These are phyloP conservation scores for Schizochytrium sp. DNA, from an alignment of 108 stramenopile species.

Conservation along the genomic window DNA sequence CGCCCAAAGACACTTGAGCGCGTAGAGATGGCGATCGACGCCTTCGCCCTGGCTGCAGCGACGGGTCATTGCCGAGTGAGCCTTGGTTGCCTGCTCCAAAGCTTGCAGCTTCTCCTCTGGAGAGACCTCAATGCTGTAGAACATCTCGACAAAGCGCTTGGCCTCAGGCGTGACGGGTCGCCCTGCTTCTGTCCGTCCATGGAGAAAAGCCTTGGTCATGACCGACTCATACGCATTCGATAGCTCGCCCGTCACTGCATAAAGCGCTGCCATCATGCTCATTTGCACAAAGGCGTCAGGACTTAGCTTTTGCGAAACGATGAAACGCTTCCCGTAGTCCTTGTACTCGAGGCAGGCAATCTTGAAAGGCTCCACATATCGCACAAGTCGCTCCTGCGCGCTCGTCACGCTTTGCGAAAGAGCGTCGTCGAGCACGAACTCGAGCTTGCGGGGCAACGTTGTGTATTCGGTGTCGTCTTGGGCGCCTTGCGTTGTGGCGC, in stretches of 20 bases:
- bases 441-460: not conserved
- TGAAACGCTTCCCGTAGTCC: not conserved
- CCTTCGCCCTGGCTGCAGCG: not conserved
- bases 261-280: not conserved
- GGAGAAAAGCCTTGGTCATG: slow-evolving; percentile 3
- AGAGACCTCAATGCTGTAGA: not conserved
- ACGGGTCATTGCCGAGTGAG: not conserved
- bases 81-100: not conserved
- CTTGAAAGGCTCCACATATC: not conserved
- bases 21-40: not conserved
- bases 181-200: not conserved
- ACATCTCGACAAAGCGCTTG: not conserved
- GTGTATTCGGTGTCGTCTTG: too few species aligned
- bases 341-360: not conserved
- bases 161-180: not conserved
- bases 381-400: not conserved
- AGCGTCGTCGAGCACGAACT: not conserved
- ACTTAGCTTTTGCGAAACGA: not conserved
- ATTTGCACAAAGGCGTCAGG: slow-evolving; percentile 16
- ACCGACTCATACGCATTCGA: not conserved
- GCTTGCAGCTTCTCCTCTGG: not conserved
- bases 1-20: not conserved
- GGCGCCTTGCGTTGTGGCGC: too few species aligned
- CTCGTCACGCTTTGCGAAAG: not conserved
- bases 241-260: not conserved